Evolutionary conservation across 768 basidiomycete genomes (phyloP).

Genomic region (Boletus subparvulus): DNA sequence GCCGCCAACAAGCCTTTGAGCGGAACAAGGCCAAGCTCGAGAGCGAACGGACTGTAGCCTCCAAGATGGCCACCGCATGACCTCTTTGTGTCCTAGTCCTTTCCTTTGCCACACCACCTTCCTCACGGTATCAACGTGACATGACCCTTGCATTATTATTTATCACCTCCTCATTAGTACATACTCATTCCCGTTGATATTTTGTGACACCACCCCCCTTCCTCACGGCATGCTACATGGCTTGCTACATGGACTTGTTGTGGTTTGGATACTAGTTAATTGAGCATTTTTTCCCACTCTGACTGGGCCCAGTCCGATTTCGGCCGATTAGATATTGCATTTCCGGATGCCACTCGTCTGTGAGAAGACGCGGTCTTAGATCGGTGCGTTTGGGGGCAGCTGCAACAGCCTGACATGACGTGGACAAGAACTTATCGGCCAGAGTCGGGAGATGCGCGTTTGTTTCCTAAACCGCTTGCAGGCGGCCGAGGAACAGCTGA

Average conservation of each 20-base stretch:
- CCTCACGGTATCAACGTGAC: conserved; percentile 22
- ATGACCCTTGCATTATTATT: conserved; percentile 26
- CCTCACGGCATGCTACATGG: conserved; percentile 15
- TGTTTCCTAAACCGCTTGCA: too few relatives aligned
- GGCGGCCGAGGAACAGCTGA: too few relatives aligned
- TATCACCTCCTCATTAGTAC: conserved; percentile 25
- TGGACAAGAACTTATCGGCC: background rate
- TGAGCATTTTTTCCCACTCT: background rate
- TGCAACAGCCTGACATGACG: background rate
- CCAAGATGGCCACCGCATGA: conserved; percentile 83
- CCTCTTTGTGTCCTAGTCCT: conserved; percentile 9
- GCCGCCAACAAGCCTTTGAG: conserved; percentile 84
- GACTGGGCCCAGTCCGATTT: background rate
- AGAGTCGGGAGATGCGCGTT: background rate
- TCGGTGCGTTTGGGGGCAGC: background rate
- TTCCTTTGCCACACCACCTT: background rate
- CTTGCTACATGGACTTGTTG: conserved; percentile 13
- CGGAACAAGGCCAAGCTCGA: conserved; percentile 86
- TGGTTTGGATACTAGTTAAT: conserved; percentile 22
- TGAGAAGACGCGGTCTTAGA: background rate
- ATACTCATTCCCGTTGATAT: conserved; percentile 10
- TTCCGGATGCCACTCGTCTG: too few relatives aligned
- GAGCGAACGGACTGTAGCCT: conserved; percentile 81
- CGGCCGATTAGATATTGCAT: background rate
- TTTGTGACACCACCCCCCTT: conserved; percentile 8